A percentile compares a stretch with the other conserved stretches of the same genome.
These are phyloP conservation scores for Talaromyces sp. DNA, from an alignment of 2,329 filamentous ascomycete species.

Conservation along the genomic window DNA sequence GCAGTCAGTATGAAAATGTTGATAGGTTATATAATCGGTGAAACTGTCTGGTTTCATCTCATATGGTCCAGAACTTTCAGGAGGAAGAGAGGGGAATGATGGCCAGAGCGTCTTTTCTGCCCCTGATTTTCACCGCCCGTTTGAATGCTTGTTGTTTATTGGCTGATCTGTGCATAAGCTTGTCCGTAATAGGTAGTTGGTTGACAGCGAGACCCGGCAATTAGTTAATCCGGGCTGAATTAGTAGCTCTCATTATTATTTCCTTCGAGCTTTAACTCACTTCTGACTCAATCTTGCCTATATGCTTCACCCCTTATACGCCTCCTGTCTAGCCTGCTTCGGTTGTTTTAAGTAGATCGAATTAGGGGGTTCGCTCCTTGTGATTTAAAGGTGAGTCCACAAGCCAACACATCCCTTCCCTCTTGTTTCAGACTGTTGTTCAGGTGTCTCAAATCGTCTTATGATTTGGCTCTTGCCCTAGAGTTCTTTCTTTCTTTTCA, in stretches of 20 bases:
- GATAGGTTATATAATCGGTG: no score
- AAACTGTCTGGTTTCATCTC: not conserved
- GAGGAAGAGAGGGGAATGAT: not conserved
- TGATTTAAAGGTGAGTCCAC: conserved; percentile 1
- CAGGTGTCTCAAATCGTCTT: not conserved
- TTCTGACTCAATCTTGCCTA: not conserved
- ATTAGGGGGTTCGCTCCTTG: not conserved
- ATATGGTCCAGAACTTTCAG: no score
- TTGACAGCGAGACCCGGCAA: not conserved
- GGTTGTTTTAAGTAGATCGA: not conserved
- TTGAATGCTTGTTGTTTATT: not conserved
- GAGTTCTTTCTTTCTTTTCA: not conserved
- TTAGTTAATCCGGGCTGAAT: not conserved
- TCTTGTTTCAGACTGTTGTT: conserved; percentile 3
- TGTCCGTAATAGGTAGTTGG: not conserved
- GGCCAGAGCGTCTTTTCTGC: not conserved
- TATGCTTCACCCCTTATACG: not conserved
- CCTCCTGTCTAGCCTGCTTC: not conserved
- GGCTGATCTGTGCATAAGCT: not conserved
- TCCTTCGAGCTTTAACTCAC: not conserved
- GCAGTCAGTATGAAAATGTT: no score
- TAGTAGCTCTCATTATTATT: not conserved
- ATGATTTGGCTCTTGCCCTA: not conserved
- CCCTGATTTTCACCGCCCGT: not conserved
- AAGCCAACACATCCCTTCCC: not conserved